Evolutionary conservation across 139 green algal genomes (phyloP).

Genomic region (Volvox reticuliferus): DNA sequence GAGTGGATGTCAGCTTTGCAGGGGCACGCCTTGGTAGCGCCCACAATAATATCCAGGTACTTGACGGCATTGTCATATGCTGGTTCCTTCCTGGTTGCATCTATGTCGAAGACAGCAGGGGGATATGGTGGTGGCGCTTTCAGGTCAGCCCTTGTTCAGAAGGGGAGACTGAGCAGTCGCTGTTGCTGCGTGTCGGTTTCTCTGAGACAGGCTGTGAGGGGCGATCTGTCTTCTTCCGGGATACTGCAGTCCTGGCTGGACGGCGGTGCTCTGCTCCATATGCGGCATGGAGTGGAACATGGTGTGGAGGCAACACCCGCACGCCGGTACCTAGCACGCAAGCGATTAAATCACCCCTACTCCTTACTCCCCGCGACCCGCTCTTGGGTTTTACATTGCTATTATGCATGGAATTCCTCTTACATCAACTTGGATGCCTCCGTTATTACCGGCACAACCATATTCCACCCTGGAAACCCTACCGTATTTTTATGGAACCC

Average conservation of each 20-base stretch:
- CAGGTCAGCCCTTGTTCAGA: background rate
- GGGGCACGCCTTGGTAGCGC: conserved; percentile 2
- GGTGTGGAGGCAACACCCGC: too few relatives aligned
- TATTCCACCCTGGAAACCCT: too few relatives aligned
- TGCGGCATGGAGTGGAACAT: too few relatives aligned
- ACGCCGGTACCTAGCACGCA: too few relatives aligned
- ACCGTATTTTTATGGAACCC: background rate
- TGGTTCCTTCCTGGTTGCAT: too few relatives aligned
- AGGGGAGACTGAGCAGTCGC: background rate
- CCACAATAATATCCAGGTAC: conserved; percentile 41
- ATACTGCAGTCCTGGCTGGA: too few relatives aligned
- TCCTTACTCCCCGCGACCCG: background rate
- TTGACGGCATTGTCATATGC: background rate
- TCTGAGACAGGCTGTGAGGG: background rate
- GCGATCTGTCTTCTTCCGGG: background rate
- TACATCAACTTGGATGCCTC: too few relatives aligned
- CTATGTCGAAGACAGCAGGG: background rate
- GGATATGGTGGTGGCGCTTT: background rate
- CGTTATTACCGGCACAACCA: too few relatives aligned
- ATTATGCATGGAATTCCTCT: background rate
- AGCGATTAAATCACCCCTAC: too few relatives aligned
- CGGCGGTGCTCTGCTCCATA: too few relatives aligned
- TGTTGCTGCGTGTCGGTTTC: background rate
- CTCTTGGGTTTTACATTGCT: background rate
- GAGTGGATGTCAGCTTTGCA: conserved; percentile 34